Percentiles rank a stretch among this genome's conserved stretches.
Conservation (phyloP, 148 eudicot genomes). For the Camellia japonica region DNA sequence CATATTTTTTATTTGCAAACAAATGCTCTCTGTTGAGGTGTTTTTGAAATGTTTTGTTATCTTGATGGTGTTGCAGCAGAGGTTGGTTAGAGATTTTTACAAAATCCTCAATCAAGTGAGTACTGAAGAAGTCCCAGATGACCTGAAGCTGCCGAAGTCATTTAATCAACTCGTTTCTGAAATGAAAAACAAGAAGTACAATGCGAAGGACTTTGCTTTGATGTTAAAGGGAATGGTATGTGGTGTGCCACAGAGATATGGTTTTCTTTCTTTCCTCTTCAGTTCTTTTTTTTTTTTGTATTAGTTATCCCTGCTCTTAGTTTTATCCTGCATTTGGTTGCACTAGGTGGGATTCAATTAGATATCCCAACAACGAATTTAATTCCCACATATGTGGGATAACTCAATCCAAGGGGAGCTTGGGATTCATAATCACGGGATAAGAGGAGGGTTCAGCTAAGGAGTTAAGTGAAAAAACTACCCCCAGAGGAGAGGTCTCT, state of each 20-base stretch:
- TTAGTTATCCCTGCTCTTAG: too few species aligned
- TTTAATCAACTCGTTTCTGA: conserved; percentile 83
- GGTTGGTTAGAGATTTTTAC: conserved; percentile 78
- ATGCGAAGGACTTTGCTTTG: conserved; percentile 78
- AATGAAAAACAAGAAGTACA: conserved; percentile 73
- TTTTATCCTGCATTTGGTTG: too few species aligned
- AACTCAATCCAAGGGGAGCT: too few species aligned
- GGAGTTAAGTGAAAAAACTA: too few species aligned
- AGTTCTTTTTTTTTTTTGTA: not conserved
- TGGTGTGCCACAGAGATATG: conserved; percentile 1
- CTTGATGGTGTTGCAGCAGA: conserved; percentile 48
- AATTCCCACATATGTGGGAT: too few species aligned
- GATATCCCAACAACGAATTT: too few species aligned
- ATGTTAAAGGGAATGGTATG: conserved; percentile 90
- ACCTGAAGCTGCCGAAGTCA: conserved; percentile 77
- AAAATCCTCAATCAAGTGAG: conserved; percentile 82
- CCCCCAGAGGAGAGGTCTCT: too few species aligned
- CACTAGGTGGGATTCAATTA: too few species aligned
- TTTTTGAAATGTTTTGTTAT: conserved; percentile 6
- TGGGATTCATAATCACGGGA: too few species aligned
- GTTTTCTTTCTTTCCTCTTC: not conserved
- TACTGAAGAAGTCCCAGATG: conserved; percentile 58
- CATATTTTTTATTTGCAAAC: conserved; percentile 11
- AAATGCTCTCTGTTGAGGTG: conserved; percentile 1
- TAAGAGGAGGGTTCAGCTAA: too few species aligned